These are phyloP conservation scores for Yamadazyma takamatsuzukensis DNA, from an alignment of 805 yeast species.

Conservation along the genomic window DNA sequence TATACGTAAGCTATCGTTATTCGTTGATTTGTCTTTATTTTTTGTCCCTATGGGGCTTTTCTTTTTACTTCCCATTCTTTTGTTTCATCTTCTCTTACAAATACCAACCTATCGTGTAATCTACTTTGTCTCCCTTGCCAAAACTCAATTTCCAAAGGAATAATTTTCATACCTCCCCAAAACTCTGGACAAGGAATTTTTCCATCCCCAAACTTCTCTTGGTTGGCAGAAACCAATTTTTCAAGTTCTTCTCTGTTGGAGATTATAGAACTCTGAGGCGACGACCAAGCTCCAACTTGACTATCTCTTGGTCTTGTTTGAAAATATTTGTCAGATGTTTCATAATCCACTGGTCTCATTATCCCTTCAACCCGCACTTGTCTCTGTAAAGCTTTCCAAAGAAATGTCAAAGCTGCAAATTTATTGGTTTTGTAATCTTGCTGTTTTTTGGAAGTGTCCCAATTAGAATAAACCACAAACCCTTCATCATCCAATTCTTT, in stretches of 20 bases:
- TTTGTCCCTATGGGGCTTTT: slow-evolving; percentile 56
- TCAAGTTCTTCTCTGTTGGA: slow-evolving; percentile 62
- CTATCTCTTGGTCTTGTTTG: slow-evolving; percentile 90
- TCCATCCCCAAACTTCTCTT: slow-evolving; percentile 54
- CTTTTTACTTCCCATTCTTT: slow-evolving; percentile 63
- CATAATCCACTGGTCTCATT: slow-evolving; percentile 68
- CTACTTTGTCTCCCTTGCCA: slow-evolving; percentile 96
- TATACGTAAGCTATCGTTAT: neutral
- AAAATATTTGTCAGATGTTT: slow-evolving; percentile 74
- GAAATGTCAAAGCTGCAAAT: slow-evolving; percentile 79
- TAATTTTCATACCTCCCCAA: slow-evolving; percentile 93
- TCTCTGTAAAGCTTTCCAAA: slow-evolving; percentile 88
- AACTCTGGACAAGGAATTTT: slow-evolving; percentile 85
- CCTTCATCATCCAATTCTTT: slow-evolving; percentile 88
- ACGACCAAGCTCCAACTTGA: slow-evolving; percentile 94
- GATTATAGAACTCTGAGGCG: slow-evolving; percentile 75
- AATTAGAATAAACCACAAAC: slow-evolving; percentile 84
- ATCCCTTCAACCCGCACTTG: slow-evolving; percentile 91
- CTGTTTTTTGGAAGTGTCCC: slow-evolving; percentile 83
- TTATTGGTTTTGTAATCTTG: slow-evolving; percentile 68
- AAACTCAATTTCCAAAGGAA: slow-evolving; percentile 88
- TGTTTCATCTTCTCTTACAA: slow-evolving; percentile 47
- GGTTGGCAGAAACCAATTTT: slow-evolving; percentile 41
- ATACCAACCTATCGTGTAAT: slow-evolving; percentile 84
- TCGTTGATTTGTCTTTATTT: neutral